Evolutionary conservation across 768 basidiomycete genomes (phyloP), one percentile per base, ranked within the genome.

Genomic region (Pleurotus platypus): DNA sequence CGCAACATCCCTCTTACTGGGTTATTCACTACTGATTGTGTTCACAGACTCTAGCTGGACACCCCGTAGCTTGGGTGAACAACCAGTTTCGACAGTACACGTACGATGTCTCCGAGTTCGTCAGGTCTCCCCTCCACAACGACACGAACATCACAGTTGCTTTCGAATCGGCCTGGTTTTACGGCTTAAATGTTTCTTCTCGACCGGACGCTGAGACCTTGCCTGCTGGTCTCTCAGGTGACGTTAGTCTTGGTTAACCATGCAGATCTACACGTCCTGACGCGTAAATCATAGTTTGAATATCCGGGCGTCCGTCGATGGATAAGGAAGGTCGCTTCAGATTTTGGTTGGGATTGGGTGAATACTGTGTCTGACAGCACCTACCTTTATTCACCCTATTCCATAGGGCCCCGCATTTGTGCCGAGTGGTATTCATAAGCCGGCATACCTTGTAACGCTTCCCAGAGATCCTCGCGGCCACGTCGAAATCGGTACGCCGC

Each of bases 261-360:
- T 40, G 16, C 46, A 26, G 30, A 35, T 11, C 30, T 35, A 22
- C 27, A 22, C 45, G 24, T 47, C 2, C 42, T 15, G 6, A 49
- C 12, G 37, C 20, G 18, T 20, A n/a, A 20, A 12, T 16, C 45
- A 11, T 40, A 82, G 80, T 82, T 73, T 55, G 82, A 82, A 60
- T 82, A 78, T 58, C 77, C 80, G 8, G 74, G 71, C 11, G 72
- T 78, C 37, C 76, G 76, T 49, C 70, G 74, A 26, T 83, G 72
- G 67, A 70, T 82, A 24, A 75, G 82, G 1, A 83, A 85, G 63
- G 71, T 74, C 2, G 70, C 76, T 30, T 77, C 75, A 2, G 82
- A 85, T 62, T 85, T 83, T 58, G 83, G 84, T 1, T 85, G 82
- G 82, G 82, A 85, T 66, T 84, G 81, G 82, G 79, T 82, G 57